A percentile compares a stretch with the other conserved stretches of the same genome.
These are phyloP conservation scores for Beauveria sp. DNA, from an alignment of 2,329 filamentous ascomycete genomes.

Conservation along the genomic window DNA sequence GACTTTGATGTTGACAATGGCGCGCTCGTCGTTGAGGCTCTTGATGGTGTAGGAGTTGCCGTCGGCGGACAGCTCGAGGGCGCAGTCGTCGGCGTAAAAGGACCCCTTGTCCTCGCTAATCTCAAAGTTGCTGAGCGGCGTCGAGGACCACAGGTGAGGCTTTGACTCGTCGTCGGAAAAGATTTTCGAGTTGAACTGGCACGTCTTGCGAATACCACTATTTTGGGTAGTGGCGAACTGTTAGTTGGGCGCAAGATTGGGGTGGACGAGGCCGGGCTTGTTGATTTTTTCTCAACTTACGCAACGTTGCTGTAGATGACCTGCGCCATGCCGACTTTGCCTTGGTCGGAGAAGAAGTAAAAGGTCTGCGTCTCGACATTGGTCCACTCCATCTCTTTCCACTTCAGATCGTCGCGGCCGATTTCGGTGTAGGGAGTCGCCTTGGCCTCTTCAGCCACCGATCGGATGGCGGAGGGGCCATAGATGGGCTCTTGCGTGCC, in stretches of 20 bases:
- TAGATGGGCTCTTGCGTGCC: conserved; percentile 97
- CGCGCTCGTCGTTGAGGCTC: conserved; percentile 72
- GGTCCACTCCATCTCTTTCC: conserved; percentile 74
- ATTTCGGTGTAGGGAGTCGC: conserved; percentile 74
- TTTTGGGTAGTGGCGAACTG: conserved; percentile 13
- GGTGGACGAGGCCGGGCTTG: not conserved
- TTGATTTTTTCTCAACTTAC: conserved; percentile 43
- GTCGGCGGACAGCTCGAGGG: conserved; percentile 78
- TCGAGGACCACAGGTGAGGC: conserved; percentile 76
- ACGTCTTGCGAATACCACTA: conserved; percentile 85
- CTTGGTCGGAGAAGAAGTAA: conserved; percentile 76
- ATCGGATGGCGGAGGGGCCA: conserved; percentile 77
- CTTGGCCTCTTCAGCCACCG: conserved; percentile 74
- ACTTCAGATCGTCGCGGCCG: conserved; percentile 71
- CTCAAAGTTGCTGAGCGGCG: conserved; percentile 67
- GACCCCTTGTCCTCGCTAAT: conserved; percentile 78
- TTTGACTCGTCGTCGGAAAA: conserved; percentile 68
- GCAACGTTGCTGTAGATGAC: conserved; percentile 96
- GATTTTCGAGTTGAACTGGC: conserved; percentile 91
- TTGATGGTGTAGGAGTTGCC: conserved; percentile 81
- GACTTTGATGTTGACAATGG: conserved; percentile 80
- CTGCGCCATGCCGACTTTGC: conserved; percentile 72
- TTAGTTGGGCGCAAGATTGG: conserved; percentile 12
- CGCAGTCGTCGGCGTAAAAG: conserved; percentile 82
- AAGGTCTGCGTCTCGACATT: conserved; percentile 93